phyloP scores from a whole-genome alignment of 2,329 filamentous ascomycete species.

The Botrytis tulipae region DNA sequence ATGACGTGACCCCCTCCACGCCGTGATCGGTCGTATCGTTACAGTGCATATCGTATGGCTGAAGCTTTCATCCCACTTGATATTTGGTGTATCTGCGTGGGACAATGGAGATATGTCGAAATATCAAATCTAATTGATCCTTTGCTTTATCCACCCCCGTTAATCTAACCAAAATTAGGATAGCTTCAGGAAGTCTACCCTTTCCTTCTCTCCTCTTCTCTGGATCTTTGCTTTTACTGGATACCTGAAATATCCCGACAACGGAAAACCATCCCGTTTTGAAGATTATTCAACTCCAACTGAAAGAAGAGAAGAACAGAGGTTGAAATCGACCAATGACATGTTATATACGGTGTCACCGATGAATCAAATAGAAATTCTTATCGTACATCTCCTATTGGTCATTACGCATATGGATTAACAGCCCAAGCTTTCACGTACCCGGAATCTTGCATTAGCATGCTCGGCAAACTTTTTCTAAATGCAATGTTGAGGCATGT shows the following conservation, averaged over 20 bases:
- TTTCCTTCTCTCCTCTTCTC: background rate
- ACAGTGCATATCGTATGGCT: constrained; percentile 1
- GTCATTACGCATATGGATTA: background rate
- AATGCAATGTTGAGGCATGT: constrained; percentile 7
- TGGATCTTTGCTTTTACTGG: background rate
- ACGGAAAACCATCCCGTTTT: background rate
- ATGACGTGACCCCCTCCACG: background rate
- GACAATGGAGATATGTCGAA: background rate
- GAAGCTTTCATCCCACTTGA: background rate
- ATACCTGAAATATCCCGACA: background rate
- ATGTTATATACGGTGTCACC: constrained; percentile 18
- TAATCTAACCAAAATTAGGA: background rate
- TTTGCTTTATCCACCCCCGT: background rate
- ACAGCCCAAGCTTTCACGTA: constrained; percentile 8
- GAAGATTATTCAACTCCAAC: background rate
- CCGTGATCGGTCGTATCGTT: constrained; percentile 16
- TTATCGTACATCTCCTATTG: constrained; percentile 21
- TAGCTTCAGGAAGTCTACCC: background rate
- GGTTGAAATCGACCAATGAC: background rate
- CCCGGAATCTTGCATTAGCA: constrained; percentile 11
- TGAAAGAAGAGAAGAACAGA: background rate
- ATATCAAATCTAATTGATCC: background rate
- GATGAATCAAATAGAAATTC: constrained; percentile 20
- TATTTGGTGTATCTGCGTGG: constrained; percentile 1
- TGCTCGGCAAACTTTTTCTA: background rate